A percentile compares a stretch with the other conserved stretches of the same genome.
Evolutionary conservation across 1,284 basidiomycete genomes (phyloP).

Genomic region (Fistulinella cinereoalba): DNA sequence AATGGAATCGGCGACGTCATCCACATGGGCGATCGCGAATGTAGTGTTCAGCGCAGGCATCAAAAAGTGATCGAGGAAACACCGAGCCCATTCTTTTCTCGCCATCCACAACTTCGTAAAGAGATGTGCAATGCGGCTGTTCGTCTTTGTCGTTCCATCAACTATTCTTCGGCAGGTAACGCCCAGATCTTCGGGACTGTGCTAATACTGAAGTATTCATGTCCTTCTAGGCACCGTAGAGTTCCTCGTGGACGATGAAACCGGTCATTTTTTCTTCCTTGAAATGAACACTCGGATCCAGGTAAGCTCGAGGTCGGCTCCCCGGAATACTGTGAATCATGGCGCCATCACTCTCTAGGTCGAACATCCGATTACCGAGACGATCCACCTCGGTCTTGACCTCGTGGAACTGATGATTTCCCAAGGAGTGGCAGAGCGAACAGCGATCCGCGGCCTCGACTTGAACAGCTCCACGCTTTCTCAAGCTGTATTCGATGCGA

Average conservation of each 20-base stretch:
- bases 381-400: constrained; percentile 55
- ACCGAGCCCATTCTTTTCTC: constrained; percentile 51
- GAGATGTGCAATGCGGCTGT: constrained; percentile 56
- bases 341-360: constrained; percentile 40
- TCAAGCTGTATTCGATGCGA: constrained; percentile 26
- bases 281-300: constrained; percentile 77
- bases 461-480: constrained; percentile 10
- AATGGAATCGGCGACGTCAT: constrained; percentile 57
- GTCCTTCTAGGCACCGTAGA: constrained; percentile 60
- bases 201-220: neutral
- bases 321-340: neutral
- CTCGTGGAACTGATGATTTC: constrained; percentile 66
- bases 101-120: constrained; percentile 41
- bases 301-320: constrained; percentile 29
- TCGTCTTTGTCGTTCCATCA: constrained; percentile 46
- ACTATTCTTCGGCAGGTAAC: constrained; percentile 59
- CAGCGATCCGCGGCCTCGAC: constrained; percentile 16
- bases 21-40: constrained; percentile 71
- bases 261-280: constrained; percentile 62
- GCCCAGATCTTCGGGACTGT: neutral
- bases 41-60: constrained; percentile 66
- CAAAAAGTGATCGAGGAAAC: constrained; percentile 77
- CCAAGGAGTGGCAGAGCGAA: constrained; percentile 44
- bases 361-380: constrained; percentile 70
- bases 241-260: constrained; percentile 60